Evolutionary conservation across 1,139 yeast species (phyloP), one percentile per base, ranked within the genome.

Genomic region (Yamadazyma spencermartinsiae): DNA sequence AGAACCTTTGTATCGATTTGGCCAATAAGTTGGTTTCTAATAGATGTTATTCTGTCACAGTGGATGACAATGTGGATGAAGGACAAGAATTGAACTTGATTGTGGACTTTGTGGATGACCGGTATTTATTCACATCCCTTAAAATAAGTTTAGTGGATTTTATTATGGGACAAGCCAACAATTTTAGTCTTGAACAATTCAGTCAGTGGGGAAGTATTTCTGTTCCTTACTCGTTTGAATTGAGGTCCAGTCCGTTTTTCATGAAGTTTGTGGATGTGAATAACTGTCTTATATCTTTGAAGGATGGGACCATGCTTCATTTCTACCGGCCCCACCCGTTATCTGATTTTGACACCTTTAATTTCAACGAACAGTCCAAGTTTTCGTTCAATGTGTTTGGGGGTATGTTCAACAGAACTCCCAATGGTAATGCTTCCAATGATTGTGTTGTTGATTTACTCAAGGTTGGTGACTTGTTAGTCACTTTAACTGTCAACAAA

Each of bases 181-280:
- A 41, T 16, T 59, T 71, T 37, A 40, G 51, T 2, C 50, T 70
- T 35, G 58, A 55, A 31, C 54, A 55, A 19, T 66, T 71, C 42
- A 51, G 42, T 41, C 56, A 69, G 30, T 84, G 90, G 90, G 81
- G 84, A 36, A 70, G 68, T 43, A 76, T 80, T 26, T 73, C 86
- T 3, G 76, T 78, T 25, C 95, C 95, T 1, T 84, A 82, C 54
- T 80, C 88, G 11, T 86, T 87, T 54, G 88, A 85, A 42, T 65
- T 83, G 31, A 73, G 89, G 49, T 60, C 65, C 11, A 29, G 41
- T n/a, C 92, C 95, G 1, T 76, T 77, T 41, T 61, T 68, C 15
- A 50, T 86, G 42, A 69, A 72, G 40, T 58, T 82, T 0, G 56
- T 80, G 6, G 72, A 74, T 35, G 46, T 65, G 0, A 52, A 56